Percentiles rank a stretch among this genome's conserved stretches.
phyloP scores from a whole-genome alignment of 2,329 filamentous ascomycete genomes.

The Chaetomiaceae sp. region DNA sequence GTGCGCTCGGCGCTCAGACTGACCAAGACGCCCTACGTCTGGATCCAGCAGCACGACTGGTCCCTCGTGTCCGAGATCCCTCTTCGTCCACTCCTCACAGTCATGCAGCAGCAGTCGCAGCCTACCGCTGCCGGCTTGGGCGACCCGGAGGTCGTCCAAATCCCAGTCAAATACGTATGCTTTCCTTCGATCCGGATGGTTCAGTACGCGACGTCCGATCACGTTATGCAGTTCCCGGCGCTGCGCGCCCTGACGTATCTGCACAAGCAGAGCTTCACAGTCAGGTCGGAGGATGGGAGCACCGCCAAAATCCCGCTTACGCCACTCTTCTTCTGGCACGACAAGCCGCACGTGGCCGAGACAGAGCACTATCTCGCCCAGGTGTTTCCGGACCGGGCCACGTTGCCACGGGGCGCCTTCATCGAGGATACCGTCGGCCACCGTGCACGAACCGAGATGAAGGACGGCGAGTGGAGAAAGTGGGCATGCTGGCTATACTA shows the following conservation, averaged over 20 bases:
- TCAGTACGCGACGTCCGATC: slow-evolving; percentile 45
- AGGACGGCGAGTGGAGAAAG: slow-evolving; percentile 46
- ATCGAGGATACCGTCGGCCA: slow-evolving; percentile 56
- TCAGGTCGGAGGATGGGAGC: slow-evolving; percentile 1
- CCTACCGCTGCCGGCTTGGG: slow-evolving; percentile 13
- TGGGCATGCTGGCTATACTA: slow-evolving; percentile 56
- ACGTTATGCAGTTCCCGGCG: slow-evolving; percentile 41
- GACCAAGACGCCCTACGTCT: slow-evolving; percentile 48
- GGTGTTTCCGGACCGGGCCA: slow-evolving; percentile 47
- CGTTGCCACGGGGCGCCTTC: slow-evolving; percentile 49
- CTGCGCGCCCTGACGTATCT: slow-evolving; percentile 40
- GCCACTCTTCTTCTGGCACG: slow-evolving; percentile 56
- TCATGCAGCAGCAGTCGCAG: slow-evolving; percentile 38
- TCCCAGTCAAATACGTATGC: slow-evolving; percentile 50
- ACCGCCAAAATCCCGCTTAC: slow-evolving; percentile 41
- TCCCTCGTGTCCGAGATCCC: slow-evolving; percentile 44
- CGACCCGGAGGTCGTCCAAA: slow-evolving; percentile 3
- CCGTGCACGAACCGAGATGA: slow-evolving; percentile 53
- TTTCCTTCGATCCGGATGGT: slow-evolving; percentile 49
- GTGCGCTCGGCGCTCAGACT: slow-evolving; percentile 48
- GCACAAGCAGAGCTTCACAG: slow-evolving; percentile 40
- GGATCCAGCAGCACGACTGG: slow-evolving; percentile 58
- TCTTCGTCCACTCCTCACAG: slow-evolving; percentile 39
- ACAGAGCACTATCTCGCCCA: slow-evolving; percentile 46
- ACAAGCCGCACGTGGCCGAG: slow-evolving; percentile 52